Percentiles rank a stretch among this genome's conserved stretches.
Evolutionary conservation across 1,139 yeast species (phyloP).

Genomic region (Zygotorulaspora mrakii): DNA sequence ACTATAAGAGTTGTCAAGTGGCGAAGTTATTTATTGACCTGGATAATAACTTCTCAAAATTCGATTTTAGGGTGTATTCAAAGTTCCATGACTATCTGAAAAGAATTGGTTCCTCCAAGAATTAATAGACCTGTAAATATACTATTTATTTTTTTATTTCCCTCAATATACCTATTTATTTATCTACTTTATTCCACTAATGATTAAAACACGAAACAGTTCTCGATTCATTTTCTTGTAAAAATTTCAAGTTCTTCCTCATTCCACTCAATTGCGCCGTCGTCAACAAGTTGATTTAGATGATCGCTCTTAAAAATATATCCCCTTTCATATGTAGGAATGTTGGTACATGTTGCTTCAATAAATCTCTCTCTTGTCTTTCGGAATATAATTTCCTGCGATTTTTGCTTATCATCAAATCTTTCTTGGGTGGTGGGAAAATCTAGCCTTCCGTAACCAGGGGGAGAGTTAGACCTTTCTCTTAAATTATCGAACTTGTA

Average conservation of each 20-base stretch:
- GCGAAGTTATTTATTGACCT: conserved; percentile 59
- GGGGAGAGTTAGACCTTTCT: conserved; percentile 56
- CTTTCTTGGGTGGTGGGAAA: conserved; percentile 60
- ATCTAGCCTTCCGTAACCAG: conserved; percentile 60
- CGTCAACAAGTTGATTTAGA: conserved; percentile 44
- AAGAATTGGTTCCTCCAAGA: conserved; percentile 7
- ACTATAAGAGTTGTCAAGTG: conserved; percentile 60
- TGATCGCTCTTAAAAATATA: conserved; percentile 31
- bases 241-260: conserved; percentile 25
- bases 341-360: conserved; percentile 35
- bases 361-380: conserved; percentile 41
- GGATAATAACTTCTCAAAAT: conserved; percentile 59
- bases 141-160: conserved; percentile 2
- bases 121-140: conserved; percentile 2
- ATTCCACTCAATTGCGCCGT: conserved; percentile 40
- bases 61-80: conserved; percentile 50
- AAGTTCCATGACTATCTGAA: conserved; percentile 45
- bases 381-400: conserved; percentile 34
- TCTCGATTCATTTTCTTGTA: conserved; percentile 11
- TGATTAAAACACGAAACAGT: too few species aligned
- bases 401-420: conserved; percentile 34
- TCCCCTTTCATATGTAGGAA: conserved; percentile 32
- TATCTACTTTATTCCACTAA: too few species aligned
- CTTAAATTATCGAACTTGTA: conserved; percentile 32
- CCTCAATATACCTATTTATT: neutral